Conservation (phyloP, 148 eudicot species). For the Rhododendron henanense region DNA sequence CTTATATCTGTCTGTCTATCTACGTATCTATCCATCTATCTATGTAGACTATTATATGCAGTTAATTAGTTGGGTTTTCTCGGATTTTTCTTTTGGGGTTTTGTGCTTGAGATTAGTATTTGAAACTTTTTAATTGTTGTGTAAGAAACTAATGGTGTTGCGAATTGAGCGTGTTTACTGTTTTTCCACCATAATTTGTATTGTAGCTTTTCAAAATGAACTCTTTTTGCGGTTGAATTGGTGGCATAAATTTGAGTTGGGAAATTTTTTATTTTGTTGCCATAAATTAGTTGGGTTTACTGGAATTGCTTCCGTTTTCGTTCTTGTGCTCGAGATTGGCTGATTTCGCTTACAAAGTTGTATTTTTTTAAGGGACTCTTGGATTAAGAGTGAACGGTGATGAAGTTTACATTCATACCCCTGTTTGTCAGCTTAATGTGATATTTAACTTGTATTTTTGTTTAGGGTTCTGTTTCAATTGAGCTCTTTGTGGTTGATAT, state of each 20-base stretch:
- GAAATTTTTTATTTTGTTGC: not conserved
- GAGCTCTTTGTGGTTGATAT: not conserved
- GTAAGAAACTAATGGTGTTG: not conserved
- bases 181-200: not conserved
- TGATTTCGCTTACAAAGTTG: not conserved
- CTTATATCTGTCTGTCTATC: not conserved
- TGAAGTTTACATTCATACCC: not conserved
- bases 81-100: not conserved
- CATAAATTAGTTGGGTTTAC: not conserved
- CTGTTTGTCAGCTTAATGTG: not conserved
- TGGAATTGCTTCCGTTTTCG: not conserved
- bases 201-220: not conserved
- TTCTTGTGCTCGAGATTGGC: not conserved
- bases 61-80: not conserved
- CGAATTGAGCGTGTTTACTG: not conserved
- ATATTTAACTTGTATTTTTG: not conserved
- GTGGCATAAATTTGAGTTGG: not conserved
- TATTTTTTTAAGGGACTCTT: not conserved
- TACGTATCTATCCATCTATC: not conserved
- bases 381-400: not conserved
- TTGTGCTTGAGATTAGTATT: not conserved
- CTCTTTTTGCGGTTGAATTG: not conserved
- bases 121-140: not conserved
- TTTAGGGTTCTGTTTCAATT: not conserved
- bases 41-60: not conserved